phyloP scores from a whole-genome alignment of 345 rosid genomes.

The Mallotus nudiflorus region DNA sequence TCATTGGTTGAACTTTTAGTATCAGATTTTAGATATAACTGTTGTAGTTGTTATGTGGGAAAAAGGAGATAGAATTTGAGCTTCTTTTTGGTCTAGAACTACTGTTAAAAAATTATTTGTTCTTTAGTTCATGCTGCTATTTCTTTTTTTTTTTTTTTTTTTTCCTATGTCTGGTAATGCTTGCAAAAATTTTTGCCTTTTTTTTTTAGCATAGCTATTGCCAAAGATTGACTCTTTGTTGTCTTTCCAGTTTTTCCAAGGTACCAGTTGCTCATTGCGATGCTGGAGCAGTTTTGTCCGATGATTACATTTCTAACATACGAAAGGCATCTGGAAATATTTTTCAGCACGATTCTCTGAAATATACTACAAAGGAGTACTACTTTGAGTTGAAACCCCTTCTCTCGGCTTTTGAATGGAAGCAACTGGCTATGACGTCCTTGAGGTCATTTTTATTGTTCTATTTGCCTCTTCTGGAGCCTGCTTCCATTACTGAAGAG shows the following conservation, averaged over 20 bases:
- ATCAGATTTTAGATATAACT: background rate
- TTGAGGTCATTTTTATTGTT: slow-evolving; percentile 79
- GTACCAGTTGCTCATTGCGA: slow-evolving; percentile 81
- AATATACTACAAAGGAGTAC: slow-evolving; percentile 63
- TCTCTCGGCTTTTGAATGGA: slow-evolving; percentile 79
- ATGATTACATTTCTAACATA: slow-evolving; percentile 50
- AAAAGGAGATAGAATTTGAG: background rate
- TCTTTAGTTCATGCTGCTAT: background rate
- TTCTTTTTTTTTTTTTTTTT: too few species aligned
- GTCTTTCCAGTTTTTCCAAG: slow-evolving; percentile 45
- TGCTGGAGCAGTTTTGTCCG: slow-evolving; percentile 64
- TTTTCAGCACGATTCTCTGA: slow-evolving; percentile 44
- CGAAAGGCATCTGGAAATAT: slow-evolving; percentile 42
- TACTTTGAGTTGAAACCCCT: slow-evolving; percentile 71
- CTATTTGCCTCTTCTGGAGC: slow-evolving; percentile 95
- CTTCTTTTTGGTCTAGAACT: background rate
- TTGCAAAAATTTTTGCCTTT: background rate
- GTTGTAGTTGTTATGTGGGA: background rate
- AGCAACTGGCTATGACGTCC: slow-evolving; percentile 72
- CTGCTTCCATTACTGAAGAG: slow-evolving; percentile 49
- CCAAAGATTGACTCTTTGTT: background rate
- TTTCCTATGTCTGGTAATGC: background rate
- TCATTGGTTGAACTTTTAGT: background rate
- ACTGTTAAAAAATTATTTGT: background rate
- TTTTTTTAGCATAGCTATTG: background rate